These are phyloP conservation scores for Lichtheimia ornata DNA, from an alignment of 371 early-diverging fungal species.

Conservation along the genomic window DNA sequence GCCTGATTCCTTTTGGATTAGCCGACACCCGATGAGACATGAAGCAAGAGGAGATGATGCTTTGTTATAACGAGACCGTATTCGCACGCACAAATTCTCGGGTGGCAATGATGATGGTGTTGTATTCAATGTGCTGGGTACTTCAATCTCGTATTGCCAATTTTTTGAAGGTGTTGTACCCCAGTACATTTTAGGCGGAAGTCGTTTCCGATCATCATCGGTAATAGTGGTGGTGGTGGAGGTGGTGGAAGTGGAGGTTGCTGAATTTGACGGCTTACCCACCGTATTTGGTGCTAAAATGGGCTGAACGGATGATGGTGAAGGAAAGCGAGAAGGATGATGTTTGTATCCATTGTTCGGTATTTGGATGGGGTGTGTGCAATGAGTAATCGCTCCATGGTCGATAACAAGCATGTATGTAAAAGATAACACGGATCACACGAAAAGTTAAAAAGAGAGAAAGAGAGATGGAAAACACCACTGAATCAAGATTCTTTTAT, in stretches of 20 bases:
- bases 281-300: neutral
- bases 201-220: neutral
- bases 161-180: neutral
- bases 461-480: too few species aligned
- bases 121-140: neutral
- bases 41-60: neutral
- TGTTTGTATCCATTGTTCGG: too few species aligned
- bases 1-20: neutral
- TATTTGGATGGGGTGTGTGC: too few species aligned
- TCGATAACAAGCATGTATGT: too few species aligned
- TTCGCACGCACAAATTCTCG: too few species aligned
- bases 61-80: too few species aligned
- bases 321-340: too few species aligned
- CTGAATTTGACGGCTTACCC: neutral
- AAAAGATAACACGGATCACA: too few species aligned
- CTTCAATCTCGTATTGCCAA: slow-evolving; percentile 10
- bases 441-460: too few species aligned
- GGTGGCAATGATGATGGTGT: too few species aligned
- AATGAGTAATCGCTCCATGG: too few species aligned
- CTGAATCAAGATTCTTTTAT: too few species aligned
- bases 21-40: slow-evolving; percentile 6
- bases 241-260: neutral
- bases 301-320: neutral
- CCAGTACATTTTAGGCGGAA: slow-evolving; percentile 4
- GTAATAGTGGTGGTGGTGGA: neutral